Conservation (phyloP, 345 rosid species). For the Trapa bicornis region DNA sequence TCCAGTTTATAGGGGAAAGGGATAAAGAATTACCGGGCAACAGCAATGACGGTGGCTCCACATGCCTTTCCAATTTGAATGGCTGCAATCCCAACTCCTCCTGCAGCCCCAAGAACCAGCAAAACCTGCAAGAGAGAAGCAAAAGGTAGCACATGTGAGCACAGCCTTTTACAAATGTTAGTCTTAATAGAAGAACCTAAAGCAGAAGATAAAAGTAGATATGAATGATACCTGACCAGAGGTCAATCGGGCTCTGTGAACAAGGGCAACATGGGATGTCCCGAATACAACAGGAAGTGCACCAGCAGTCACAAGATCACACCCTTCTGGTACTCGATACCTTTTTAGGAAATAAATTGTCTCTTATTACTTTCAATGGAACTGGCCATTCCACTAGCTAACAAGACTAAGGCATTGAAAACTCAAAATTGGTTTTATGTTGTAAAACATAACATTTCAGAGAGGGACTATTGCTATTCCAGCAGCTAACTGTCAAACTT, state of each 20-base stretch:
- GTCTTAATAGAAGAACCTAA: neutral
- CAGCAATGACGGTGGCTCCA: constrained; percentile 79
- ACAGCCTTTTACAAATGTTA: neutral
- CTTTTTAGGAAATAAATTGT: constrained; percentile 10
- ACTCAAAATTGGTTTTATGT: neutral
- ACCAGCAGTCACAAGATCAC: constrained; percentile 71
- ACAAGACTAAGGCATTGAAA: neutral
- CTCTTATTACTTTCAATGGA: neutral
- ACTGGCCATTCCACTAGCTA: neutral
- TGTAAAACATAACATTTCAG: neutral
- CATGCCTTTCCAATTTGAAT: constrained; percentile 83
- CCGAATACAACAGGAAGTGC: constrained; percentile 95
- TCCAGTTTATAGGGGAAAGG: neutral
- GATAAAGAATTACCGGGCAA: constrained; percentile 40
- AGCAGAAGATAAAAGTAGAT: neutral
- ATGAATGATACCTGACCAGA: constrained; percentile 44
- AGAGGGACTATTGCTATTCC: neutral
- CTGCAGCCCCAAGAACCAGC: constrained; percentile 90
- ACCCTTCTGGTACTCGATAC: constrained; percentile 61
- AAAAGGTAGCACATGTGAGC: neutral
- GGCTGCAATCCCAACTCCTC: constrained; percentile 94
- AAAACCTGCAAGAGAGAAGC: constrained; percentile 37
- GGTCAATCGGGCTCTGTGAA: constrained; percentile 61
- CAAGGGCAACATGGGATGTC: constrained; percentile 88
- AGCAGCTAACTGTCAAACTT: neutral